Evolutionary conservation across 2,329 filamentous ascomycete genomes (phyloP), one percentile per base, ranked within the genome.

Genomic region (Coniochaeta sp.): DNA sequence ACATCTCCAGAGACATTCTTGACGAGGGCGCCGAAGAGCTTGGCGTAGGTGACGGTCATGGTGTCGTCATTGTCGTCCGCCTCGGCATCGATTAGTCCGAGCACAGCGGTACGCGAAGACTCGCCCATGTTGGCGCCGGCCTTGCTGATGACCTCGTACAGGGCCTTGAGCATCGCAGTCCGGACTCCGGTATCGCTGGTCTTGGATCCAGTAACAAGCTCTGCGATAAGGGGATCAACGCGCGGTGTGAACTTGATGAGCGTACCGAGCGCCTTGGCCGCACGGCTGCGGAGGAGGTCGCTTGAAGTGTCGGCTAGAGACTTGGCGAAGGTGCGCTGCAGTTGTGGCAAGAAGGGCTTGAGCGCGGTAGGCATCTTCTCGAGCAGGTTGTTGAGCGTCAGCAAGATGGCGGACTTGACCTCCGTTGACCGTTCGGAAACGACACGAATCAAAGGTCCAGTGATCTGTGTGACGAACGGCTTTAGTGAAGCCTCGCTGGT

Each of bases 281-380:
- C 94, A 58, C 95, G 83, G 53, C 85, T 86, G 58, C 95, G 84
- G 53, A 99, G 73, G 18, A 91, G 76, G 59, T 97, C 92, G 66
- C 92, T 97, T 0, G 91, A 89, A 0, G 91, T 85, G 68, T 99
- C 95, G 3, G 94, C 94, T 48, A 99, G 78, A 38, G 91, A 92
- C 71, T 96, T 95, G 53, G 94, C 92, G 72, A 99, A 99, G 0
- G 94, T 99, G 55, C 94, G 83, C 70, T 99, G 94, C 51, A 99
- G 79, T 66, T 99, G 94, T 9, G 94, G 94, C 65, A 99, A 72
- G 81, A 99, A 99, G 3, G 94, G 94, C 71, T 97, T 96, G 55
- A 99, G 79, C 60, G 95, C 92, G 9, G 87, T 82, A 0, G 94
- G 94, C 67, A 99, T 97, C 79, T 97, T 99, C 70, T 96, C 91